Evolutionary conservation across 2,329 filamentous ascomycete species (phyloP), one percentile per base, ranked within the genome.

Genomic region (Lithohypha guttulata): DNA sequence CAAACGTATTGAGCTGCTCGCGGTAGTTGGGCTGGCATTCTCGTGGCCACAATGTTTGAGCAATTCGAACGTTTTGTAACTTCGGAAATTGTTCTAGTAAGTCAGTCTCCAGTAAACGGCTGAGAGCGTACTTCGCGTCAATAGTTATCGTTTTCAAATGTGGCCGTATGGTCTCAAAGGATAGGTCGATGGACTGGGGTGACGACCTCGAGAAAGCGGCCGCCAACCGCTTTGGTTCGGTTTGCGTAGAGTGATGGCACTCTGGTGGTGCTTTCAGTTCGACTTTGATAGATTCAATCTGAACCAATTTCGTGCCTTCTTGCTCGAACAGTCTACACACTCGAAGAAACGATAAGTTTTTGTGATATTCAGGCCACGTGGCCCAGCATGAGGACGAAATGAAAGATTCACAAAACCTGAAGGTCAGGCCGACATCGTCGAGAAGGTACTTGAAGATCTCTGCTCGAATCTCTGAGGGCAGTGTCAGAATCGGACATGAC

Each of bases 361-460:
- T 20, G 27, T 31, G 26, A 14, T 30, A 35, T 11, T 35, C 35
- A 11, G 26, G 35, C 35, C 35, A 39, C 13, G 26, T 29, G 7
- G 27, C 26, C 25, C 27, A 30, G 26, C 35, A 39, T 6, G 35
- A 30, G 10, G 35, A 30, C 10, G 26, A 22, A 21, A 30, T 21
- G 7, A 39, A 31, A 5, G 6, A 9, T 31, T 39, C 31, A 19
- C 26, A 39, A 15, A 30, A 39, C 18, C 20, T 39, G 35, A 39
- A 39, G 10, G 18, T 30, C 8, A 39, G 27, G 18, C 31, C 26
- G 6, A 39, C 35, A 2, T 39, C 35, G 17, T 39, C 35, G 13
- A 39, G 5, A 18, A 39, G 35, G 11, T 39, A 39, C 14, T 30
- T 22, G 27, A 39, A 39, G 27, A 39, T 39, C 11, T n/a, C 14